Evolutionary conservation across 2,329 filamentous ascomycete genomes (phyloP).

Genomic region (Cytospora mali): DNA sequence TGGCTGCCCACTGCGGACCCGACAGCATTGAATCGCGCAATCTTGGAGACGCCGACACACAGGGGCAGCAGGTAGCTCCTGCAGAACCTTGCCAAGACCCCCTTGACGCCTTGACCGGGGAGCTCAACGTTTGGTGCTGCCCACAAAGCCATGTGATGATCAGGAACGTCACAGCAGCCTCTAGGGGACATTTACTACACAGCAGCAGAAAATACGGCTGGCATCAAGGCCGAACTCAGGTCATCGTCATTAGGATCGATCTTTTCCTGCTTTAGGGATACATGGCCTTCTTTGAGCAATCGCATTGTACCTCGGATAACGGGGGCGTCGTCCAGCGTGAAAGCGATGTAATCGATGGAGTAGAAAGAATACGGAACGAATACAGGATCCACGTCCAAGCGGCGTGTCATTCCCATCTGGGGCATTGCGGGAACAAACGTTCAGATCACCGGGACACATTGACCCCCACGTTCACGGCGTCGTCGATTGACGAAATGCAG

Average conservation of each 20-base stretch:
- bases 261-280: neutral
- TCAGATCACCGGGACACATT: constrained; percentile 24
- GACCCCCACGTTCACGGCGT: constrained; percentile 3
- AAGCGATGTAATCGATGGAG: neutral
- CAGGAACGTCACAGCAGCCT: neutral
- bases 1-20: constrained; percentile 25
- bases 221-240: neutral
- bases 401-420: constrained; percentile 25
- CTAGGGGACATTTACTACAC: neutral
- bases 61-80: constrained; percentile 22
- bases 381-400: neutral
- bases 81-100: constrained; percentile 22
- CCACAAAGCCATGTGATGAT: neutral
- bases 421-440: constrained; percentile 16
- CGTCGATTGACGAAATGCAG: constrained; percentile 8
- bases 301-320: neutral
- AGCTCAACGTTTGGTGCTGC: constrained; percentile 3
- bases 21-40: constrained; percentile 44
- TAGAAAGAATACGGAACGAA: neutral
- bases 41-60: constrained; percentile 39
- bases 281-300: neutral
- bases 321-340: neutral
- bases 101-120: neutral
- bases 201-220: neutral
- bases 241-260: neutral